Conservation (phyloP, 176 grass and related monocot genomes). For the Oryza rufipogon region DNA sequence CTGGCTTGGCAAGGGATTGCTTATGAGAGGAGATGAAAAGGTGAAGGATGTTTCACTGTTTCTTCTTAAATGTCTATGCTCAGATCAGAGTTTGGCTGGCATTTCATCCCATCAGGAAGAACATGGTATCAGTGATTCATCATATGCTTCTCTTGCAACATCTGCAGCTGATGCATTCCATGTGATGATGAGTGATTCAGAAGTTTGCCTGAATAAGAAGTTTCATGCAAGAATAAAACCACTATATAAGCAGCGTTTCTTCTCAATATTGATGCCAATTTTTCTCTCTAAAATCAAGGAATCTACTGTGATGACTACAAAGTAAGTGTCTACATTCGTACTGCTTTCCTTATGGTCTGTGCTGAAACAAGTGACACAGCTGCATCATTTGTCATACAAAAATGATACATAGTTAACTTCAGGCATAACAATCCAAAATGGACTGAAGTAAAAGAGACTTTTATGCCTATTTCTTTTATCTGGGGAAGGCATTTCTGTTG, state of each 20-base stretch:
- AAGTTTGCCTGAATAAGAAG: slow-evolving; percentile 86
- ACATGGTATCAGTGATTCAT: slow-evolving; percentile 20
- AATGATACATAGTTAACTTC: slow-evolving; percentile 12
- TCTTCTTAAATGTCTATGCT: slow-evolving; percentile 71
- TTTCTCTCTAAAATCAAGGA: slow-evolving; percentile 83
- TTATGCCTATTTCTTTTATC: slow-evolving; percentile 1
- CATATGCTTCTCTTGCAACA: slow-evolving; percentile 49
- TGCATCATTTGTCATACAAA: slow-evolving; percentile 18
- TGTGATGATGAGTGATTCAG: slow-evolving; percentile 91
- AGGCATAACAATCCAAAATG: slow-evolving; percentile 3
- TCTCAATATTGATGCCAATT: slow-evolving; percentile 77
- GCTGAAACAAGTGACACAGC: not conserved
- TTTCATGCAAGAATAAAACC: slow-evolving; percentile 89
- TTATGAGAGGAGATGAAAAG: slow-evolving; percentile 96
- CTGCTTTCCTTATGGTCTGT: slow-evolving; percentile 9
- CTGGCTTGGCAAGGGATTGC: slow-evolving; percentile 92
- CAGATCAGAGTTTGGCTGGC: slow-evolving; percentile 36
- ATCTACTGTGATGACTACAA: slow-evolving; percentile 42
- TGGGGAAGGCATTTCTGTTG: not conserved
- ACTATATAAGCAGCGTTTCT: slow-evolving; percentile 97
- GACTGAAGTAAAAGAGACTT: slow-evolving; percentile 3
- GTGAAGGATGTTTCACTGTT: slow-evolving; percentile 83
- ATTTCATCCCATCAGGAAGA: slow-evolving; percentile 32
- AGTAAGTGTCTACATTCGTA: slow-evolving; percentile 45
- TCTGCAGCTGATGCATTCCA: slow-evolving; percentile 82